A percentile compares a stretch with the other conserved stretches of the same genome.
phyloP scores from a whole-genome alignment of 352 stramenopile genomes.

The Phytophthora pluvialis region DNA sequence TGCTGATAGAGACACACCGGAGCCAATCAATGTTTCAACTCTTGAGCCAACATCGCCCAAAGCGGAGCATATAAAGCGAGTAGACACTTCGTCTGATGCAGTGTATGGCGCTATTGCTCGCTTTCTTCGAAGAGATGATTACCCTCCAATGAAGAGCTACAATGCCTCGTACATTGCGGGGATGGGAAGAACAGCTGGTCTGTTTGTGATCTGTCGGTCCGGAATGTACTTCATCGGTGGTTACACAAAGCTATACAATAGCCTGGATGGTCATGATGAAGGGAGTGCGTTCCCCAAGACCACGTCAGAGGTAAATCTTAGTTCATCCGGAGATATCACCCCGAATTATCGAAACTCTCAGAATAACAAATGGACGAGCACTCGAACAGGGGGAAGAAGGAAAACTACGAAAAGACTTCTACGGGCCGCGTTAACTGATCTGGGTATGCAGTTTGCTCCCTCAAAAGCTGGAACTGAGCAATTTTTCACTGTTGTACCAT shows the following conservation, averaged over 20 bases:
- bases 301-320: background rate
- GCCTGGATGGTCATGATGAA: conserved; percentile 7
- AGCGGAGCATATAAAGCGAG: conserved; percentile 24
- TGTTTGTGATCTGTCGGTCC: conserved; percentile 60
- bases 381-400: conserved; percentile 20
- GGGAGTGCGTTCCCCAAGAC: background rate
- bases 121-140: conserved; percentile 71
- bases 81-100: conserved; percentile 61
- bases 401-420: conserved; percentile 65
- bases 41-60: conserved; percentile 26
- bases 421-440: conserved; percentile 56
- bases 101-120: conserved; percentile 64
- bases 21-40: background rate
- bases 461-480: conserved; percentile 44
- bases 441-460: conserved; percentile 50
- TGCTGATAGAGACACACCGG: conserved; percentile 9
- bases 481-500: conserved; percentile 57
- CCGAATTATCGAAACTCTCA: conserved; percentile 19
- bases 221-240: conserved; percentile 77
- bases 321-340: conserved; percentile 1
- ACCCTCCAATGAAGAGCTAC: conserved; percentile 62
- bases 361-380: conserved; percentile 8
- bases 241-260: conserved; percentile 58
- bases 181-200: conserved; percentile 62
- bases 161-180: conserved; percentile 64